A percentile compares a stretch with the other conserved stretches of the same genome.
These are phyloP conservation scores for Fraxinus quadrangulata DNA, from an alignment of 257 asterid genomes.

Conservation along the genomic window DNA sequence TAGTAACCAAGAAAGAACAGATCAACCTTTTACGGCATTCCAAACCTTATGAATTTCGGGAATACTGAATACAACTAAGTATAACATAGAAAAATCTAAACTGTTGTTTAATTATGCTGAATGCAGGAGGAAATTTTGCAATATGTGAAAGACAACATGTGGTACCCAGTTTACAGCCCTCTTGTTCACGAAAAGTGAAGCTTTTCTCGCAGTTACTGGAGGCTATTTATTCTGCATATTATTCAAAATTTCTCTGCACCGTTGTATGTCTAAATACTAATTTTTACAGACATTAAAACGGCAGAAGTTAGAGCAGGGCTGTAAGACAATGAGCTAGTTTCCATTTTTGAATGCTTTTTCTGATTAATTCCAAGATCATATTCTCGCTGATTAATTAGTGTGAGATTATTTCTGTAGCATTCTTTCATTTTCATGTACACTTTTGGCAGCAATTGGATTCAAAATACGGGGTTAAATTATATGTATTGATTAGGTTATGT, in stretches of 20 bases:
- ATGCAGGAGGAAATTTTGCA: conserved; percentile 76
- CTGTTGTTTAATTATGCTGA: conserved; percentile 19
- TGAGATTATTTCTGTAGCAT: neutral
- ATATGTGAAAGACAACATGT: conserved; percentile 74
- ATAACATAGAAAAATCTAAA: neutral
- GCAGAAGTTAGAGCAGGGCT: conserved; percentile 22
- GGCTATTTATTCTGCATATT: conserved; percentile 25
- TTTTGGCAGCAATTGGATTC: neutral
- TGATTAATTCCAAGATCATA: neutral
- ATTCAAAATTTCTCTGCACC: conserved; percentile 29
- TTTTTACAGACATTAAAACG: conserved; percentile 11
- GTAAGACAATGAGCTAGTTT: neutral
- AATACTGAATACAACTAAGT: neutral
- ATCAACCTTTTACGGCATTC: neutral
- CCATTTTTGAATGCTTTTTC: neutral
- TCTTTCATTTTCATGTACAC: neutral
- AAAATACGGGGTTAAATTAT: no score
- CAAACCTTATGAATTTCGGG: neutral
- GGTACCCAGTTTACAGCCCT: conserved; percentile 92
- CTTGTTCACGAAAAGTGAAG: conserved; percentile 92
- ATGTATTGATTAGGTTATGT: neutral
- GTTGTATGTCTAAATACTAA: conserved; percentile 21
- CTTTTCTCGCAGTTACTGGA: neutral
- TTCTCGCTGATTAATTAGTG: neutral
- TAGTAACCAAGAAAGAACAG: neutral